Evolutionary conservation across 768 basidiomycete species (phyloP), one percentile per base, ranked within the genome.

Genomic region (Austroboletus eburneus): DNA sequence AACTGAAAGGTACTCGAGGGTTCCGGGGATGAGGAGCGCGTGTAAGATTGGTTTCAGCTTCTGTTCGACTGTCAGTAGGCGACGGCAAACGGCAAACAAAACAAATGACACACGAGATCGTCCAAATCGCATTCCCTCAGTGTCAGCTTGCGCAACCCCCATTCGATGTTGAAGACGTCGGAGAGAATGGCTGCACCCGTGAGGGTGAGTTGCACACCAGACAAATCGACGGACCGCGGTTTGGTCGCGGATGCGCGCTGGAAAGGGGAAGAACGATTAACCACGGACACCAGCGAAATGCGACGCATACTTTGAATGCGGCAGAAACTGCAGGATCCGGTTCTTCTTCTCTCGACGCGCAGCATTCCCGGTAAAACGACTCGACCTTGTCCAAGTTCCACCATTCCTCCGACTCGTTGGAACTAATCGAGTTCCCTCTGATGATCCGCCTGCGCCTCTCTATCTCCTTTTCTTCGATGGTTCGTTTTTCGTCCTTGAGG

Each of bases 141-240:
- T 0, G 87, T 83, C 18, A 95, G 71, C 57, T 91, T 94, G 22
- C 86, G 74, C 17, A 96, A 70, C 0, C 93, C 94, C 88, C 93
- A 97, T 65, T 97, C 91, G 47, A 96, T 85, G 8, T 82, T 80
- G 52, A 98, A 82, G 13, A 96, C 81, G 66, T 98, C 95, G 1
- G 95, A 86, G 16, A 99, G 75, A 16, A 92, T 83, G 12, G 85
- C 82, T 0, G 91, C 86, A 0, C 80, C 73, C 2, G 81, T 75
- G 2, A 75, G 64, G 1, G 80, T 86, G 17, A 98, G 74, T 56
- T 84, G 85, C 18, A 86, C 80, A 9, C 87, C 80, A 2, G 91
- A 85, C n/a, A 91, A 71, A 63, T 92, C 87, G 16, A 93, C 76
- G 0, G 82, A 74, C 16, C 90, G 78, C 0, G 91, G 89, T 34